phyloP scores from a whole-genome alignment of 768 basidiomycete species.

The Boletus pseudo-olivaceus region DNA sequence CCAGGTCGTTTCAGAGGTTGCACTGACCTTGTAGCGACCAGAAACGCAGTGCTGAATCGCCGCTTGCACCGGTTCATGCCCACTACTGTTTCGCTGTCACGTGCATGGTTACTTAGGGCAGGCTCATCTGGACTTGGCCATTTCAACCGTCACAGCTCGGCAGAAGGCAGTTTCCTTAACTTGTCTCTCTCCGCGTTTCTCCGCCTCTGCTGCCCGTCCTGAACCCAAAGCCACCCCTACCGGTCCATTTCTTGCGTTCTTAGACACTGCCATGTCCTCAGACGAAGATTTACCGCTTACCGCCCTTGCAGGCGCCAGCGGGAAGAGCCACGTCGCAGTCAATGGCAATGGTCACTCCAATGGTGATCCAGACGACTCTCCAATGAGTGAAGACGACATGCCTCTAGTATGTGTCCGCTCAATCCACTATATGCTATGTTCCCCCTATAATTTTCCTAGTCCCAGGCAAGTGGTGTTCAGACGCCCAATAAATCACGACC shows the following conservation, averaged over 20 bases:
- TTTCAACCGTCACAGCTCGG: conserved; percentile 23
- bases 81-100: conserved; percentile 15
- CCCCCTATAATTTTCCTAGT: conserved; percentile 39
- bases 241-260: conserved; percentile 8
- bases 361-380: conserved; percentile 38
- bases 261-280: conserved; percentile 47
- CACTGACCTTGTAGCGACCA: conserved; percentile 21
- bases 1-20: neutral
- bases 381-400: conserved; percentile 69
- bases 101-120: conserved; percentile 51
- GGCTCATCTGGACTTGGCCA: conserved; percentile 44
- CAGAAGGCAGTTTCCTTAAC: conserved; percentile 27
- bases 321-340: conserved; percentile 42
- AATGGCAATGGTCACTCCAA: conserved; percentile 43
- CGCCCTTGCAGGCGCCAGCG: conserved; percentile 34
- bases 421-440: neutral
- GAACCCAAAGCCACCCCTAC: neutral
- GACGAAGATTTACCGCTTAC: conserved; percentile 58
- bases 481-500: conserved; percentile 27
- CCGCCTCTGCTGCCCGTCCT: conserved; percentile 11
- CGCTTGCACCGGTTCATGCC: neutral
- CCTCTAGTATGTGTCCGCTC: conserved; percentile 54
- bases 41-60: conserved; percentile 1
- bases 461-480: conserved; percentile 53
- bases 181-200: conserved; percentile 30